phyloP scores from a whole-genome alignment of 257 asterid species.

The Ehretia macrophylla region DNA sequence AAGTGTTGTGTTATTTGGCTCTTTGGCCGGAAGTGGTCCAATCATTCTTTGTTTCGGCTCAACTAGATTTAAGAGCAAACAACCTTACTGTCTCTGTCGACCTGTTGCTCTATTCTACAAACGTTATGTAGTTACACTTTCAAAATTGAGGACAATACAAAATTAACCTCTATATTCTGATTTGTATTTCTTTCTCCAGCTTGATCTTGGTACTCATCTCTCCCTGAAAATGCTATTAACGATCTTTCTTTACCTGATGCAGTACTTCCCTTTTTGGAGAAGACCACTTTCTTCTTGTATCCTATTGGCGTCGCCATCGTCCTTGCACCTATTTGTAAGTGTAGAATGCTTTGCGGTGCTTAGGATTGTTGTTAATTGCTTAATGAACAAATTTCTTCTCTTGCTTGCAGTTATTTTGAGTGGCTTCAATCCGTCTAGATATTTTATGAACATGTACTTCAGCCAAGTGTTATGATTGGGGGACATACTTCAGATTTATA shows the following conservation, averaged over 20 bases:
- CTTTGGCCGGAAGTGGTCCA: too few species aligned
- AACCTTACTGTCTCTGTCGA: too few species aligned
- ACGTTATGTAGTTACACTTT: too few species aligned
- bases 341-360: background rate
- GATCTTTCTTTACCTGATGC: slow-evolving; percentile 25
- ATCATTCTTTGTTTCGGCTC: too few species aligned
- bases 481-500: slow-evolving; percentile 25
- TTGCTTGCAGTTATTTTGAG: slow-evolving; percentile 69
- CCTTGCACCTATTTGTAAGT: slow-evolving; percentile 77
- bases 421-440: slow-evolving; percentile 96
- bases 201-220: background rate
- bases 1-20: too few species aligned
- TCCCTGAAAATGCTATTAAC: background rate
- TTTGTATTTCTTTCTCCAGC: background rate
- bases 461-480: slow-evolving; percentile 46
- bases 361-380: background rate
- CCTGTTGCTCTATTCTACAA: too few species aligned
- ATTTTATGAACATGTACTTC: slow-evolving; percentile 82
- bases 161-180: background rate
- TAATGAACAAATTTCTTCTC: slow-evolving; percentile 3
- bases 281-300: slow-evolving; percentile 93
- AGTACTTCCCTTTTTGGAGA: slow-evolving; percentile 97
- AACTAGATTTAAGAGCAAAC: too few species aligned
- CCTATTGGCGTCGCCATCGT: slow-evolving; percentile 82
- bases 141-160: background rate